Conservation (phyloP, 371 early-diverging fungal genomes). For the Saksenaea vasiformis region DNA sequence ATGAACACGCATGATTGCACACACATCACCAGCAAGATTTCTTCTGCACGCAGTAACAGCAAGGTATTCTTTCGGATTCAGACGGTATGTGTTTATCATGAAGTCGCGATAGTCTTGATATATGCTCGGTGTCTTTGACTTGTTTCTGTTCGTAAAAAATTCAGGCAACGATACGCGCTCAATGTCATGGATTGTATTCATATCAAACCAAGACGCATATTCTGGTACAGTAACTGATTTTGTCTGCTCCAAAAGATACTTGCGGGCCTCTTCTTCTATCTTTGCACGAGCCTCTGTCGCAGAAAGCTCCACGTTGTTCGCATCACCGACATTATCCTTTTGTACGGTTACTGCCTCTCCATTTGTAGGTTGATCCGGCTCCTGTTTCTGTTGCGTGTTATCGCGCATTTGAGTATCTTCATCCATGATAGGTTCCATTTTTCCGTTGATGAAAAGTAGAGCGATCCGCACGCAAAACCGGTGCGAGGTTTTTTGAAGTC, state of each 20-base stretch:
- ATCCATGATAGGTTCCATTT: neutral
- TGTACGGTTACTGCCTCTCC: neutral
- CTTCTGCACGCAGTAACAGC: conserved; percentile 96
- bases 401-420: neutral
- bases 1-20: conserved; percentile 96
- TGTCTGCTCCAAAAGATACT: conserved; percentile 72
- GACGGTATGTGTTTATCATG: conserved; percentile 95
- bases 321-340: neutral
- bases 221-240: conserved; percentile 77
- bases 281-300: conserved; percentile 23
- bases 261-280: conserved; percentile 72
- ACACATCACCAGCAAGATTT: conserved; percentile 96
- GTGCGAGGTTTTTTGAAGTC: no score
- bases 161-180: conserved; percentile 93
- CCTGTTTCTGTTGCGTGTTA: neutral
- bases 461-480: no score
- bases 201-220: conserved; percentile 95
- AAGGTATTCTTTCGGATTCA: conserved; percentile 93
- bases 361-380: neutral
- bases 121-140: conserved; percentile 88
- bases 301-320: neutral
- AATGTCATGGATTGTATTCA: conserved; percentile 84
- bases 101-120: conserved; percentile 98
- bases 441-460: neutral
- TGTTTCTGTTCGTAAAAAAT: conserved; percentile 91